Conservation (phyloP, 2,329 filamentous ascomycete genomes). For the Exophiala spinifera region DNA sequence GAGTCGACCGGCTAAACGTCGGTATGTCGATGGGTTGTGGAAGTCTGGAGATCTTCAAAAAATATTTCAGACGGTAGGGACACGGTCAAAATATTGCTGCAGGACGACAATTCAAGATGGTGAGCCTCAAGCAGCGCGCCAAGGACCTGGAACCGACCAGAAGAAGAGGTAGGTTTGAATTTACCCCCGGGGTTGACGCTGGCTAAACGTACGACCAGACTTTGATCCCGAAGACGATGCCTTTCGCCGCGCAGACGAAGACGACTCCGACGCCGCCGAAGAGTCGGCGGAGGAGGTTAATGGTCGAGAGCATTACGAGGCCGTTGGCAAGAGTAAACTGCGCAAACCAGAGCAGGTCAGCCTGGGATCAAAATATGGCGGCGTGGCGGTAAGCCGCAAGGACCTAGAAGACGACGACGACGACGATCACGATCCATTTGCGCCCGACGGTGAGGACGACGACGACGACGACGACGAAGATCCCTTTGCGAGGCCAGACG, state of each 20-base stretch:
- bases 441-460: conserved; percentile 21
- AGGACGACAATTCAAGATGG: conserved; percentile 7
- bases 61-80: conserved; percentile 8
- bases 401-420: conserved; percentile 44
- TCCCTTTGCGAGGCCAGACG: conserved; percentile 17
- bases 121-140: conserved; percentile 12
- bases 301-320: conserved; percentile 82
- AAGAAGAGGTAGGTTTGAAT: conserved; percentile 9
- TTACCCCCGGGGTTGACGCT: not conserved
- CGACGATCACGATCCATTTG: conserved; percentile 28
- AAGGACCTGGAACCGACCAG: conserved; percentile 14
- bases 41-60: conserved; percentile 8
- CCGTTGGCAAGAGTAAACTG: conserved; percentile 81
- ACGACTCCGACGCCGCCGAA: conserved; percentile 49
- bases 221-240: conserved; percentile 74
- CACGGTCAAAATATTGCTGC: not conserved
- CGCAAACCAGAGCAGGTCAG: conserved; percentile 66
- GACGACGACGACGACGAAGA: conserved; percentile 31
- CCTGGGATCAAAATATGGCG: conserved; percentile 75
- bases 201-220: conserved; percentile 51
- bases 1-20: no score
- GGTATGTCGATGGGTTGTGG: no score
- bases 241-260: conserved; percentile 55
- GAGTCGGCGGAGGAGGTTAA: conserved; percentile 48
- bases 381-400: conserved; percentile 69